phyloP scores from a whole-genome alignment of 192 early-diverging fungal species.

The Paraglomus brasilianum region DNA sequence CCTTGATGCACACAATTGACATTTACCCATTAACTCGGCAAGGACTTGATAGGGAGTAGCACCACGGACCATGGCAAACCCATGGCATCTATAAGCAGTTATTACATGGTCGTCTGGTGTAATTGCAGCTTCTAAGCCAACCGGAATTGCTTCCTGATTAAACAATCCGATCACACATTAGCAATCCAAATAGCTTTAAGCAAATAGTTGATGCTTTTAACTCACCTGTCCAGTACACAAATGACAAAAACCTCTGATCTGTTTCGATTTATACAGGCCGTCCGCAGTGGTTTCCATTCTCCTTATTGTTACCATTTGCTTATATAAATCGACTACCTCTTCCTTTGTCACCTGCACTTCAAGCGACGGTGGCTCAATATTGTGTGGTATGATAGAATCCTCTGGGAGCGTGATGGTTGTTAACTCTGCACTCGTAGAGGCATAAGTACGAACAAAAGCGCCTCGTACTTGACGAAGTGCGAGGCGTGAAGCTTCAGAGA shows the following conservation, averaged over 20 bases:
- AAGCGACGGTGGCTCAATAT: slow-evolving; percentile 70
- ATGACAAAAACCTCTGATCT: slow-evolving; percentile 98
- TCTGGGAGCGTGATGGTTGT: slow-evolving; percentile 73
- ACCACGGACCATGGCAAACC: slow-evolving; percentile 89
- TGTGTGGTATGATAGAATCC: slow-evolving; percentile 77
- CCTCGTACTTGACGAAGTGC: too few relatives aligned
- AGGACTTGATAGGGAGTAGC: slow-evolving; percentile 62
- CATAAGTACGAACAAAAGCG: slow-evolving; percentile 37
- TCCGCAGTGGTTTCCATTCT: slow-evolving; percentile 93
- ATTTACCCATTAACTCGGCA: slow-evolving; percentile 71
- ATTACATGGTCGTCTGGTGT: slow-evolving; percentile 88
- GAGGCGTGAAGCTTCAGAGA: too few relatives aligned
- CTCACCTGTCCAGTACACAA: slow-evolving; percentile 93
- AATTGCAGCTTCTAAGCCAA: slow-evolving; percentile 93
- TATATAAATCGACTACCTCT: slow-evolving; percentile 82
- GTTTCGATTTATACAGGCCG: slow-evolving; percentile 92
- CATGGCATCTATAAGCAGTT: slow-evolving; percentile 98
- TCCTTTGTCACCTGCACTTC: slow-evolving; percentile 64
- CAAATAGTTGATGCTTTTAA: background rate
- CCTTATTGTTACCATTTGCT: slow-evolving; percentile 84
- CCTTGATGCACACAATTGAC: too few relatives aligned
- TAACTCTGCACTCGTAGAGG: slow-evolving; percentile 39
- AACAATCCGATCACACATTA: background rate
- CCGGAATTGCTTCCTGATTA: slow-evolving; percentile 81
- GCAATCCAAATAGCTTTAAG: background rate